phyloP scores from a whole-genome alignment of 345 rosid genomes.

The Adansonia digitata region DNA sequence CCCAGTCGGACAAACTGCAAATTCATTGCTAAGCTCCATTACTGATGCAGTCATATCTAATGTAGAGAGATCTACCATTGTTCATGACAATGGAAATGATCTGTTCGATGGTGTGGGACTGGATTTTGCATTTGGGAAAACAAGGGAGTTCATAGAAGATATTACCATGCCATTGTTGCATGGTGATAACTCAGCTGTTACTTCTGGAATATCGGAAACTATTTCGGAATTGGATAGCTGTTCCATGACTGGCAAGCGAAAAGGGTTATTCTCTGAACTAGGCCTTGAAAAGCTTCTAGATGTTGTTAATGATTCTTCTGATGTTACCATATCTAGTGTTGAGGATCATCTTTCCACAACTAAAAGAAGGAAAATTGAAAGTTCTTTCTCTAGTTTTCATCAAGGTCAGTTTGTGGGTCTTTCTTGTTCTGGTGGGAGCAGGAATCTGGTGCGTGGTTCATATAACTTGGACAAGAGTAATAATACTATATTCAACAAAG shows the following conservation, averaged over 20 bases:
- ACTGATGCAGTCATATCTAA: slow-evolving; percentile 13
- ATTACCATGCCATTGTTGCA: slow-evolving; percentile 19
- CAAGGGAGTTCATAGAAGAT: slow-evolving; percentile 29
- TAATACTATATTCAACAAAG: slow-evolving; percentile 25
- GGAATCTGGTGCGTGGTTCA: slow-evolving; percentile 17
- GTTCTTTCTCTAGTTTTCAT: slow-evolving; percentile 26
- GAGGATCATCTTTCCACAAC: slow-evolving; percentile 35
- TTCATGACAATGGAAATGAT: slow-evolving; percentile 37
- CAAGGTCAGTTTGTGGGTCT: slow-evolving; percentile 20
- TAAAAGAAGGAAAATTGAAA: slow-evolving; percentile 49
- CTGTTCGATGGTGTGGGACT: slow-evolving; percentile 43
- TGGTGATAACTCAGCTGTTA: slow-evolving; percentile 3
- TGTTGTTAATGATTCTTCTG: slow-evolving; percentile 32
- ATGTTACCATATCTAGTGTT: slow-evolving; percentile 26
- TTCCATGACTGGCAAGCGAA: slow-evolving; percentile 27
- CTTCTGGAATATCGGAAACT: slow-evolving; percentile 25
- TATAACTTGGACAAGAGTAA: slow-evolving; percentile 19
- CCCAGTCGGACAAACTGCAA: slow-evolving; percentile 21
- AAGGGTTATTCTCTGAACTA: slow-evolving; percentile 76
- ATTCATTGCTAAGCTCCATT: slow-evolving; percentile 25
- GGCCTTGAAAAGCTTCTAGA: slow-evolving; percentile 59
- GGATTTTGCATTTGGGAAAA: slow-evolving; percentile 18
- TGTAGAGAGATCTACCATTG: slow-evolving; percentile 23
- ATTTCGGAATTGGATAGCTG: slow-evolving; percentile 26
- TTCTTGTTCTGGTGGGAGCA: slow-evolving; percentile 34